phyloP scores from a whole-genome alignment of 495 filamentous ascomycete species.

The Aspergillus mulundensis region DNA sequence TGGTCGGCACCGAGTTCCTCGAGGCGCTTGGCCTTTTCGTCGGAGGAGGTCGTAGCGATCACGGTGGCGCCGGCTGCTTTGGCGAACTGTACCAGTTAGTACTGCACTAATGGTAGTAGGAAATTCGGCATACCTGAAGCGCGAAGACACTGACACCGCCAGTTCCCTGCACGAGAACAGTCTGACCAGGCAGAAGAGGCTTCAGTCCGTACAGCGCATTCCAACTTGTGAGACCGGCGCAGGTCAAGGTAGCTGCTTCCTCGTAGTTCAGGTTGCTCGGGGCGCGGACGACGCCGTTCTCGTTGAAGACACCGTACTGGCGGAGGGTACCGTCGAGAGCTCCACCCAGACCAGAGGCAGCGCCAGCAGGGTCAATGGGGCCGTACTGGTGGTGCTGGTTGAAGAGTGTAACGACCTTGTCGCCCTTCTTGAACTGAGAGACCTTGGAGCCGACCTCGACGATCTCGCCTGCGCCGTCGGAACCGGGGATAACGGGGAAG shows the following conservation, averaged over 20 bases:
- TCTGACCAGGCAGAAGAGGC: constrained; percentile 61
- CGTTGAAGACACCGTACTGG: constrained; percentile 66
- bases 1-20: constrained; percentile 74
- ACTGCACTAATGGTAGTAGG: too few relatives aligned
- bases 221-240: constrained; percentile 77
- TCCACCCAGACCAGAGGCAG: constrained; percentile 63
- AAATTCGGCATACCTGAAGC: constrained; percentile 50
- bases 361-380: constrained; percentile 37
- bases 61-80: constrained; percentile 78
- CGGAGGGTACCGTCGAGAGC: constrained; percentile 66
- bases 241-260: constrained; percentile 50
- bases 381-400: constrained; percentile 72
- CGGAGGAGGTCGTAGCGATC: constrained; percentile 74
- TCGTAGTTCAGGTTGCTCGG: constrained; percentile 40
- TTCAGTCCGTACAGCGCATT: constrained; percentile 74
- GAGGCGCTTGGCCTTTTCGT: constrained; percentile 59
- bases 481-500: constrained; percentile 60
- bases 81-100: constrained; percentile 56
- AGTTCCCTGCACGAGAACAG: constrained; percentile 74
- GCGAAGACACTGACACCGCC: constrained; percentile 79
- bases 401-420: constrained; percentile 72
- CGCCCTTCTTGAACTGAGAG: constrained; percentile 62
- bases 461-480: constrained; percentile 77
- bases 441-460: constrained; percentile 65
- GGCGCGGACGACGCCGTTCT: constrained; percentile 63